Evolutionary conservation across 1,139 yeast species (phyloP).

Genomic region (Kluyveromyces sp.): DNA sequence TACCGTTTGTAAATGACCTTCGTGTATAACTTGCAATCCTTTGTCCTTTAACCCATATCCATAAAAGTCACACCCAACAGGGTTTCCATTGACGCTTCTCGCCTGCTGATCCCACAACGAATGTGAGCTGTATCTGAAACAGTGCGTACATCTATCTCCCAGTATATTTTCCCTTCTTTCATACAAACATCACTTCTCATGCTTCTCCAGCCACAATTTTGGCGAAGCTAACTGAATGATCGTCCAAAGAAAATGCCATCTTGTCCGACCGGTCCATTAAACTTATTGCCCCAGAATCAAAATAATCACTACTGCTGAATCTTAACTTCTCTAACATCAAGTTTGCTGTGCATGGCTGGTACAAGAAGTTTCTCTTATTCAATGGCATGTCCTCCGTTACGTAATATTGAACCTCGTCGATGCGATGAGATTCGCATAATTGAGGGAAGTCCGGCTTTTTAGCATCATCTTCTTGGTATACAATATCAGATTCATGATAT

Average conservation of each 20-base stretch:
- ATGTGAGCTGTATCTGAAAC: conserved; percentile 44
- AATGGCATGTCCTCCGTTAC: conserved; percentile 65
- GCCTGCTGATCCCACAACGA: conserved; percentile 70
- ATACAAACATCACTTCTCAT: conserved; percentile 69
- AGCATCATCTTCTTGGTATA: conserved; percentile 7
- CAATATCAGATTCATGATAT: conserved; percentile 24
- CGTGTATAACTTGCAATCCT: conserved; percentile 69
- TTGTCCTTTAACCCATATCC: conserved; percentile 86
- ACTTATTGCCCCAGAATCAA: conserved; percentile 54
- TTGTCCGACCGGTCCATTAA: conserved; percentile 68
- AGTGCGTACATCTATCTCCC: conserved; percentile 42
- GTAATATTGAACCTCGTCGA: conserved; percentile 10
- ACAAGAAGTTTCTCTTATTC: conserved; percentile 74
- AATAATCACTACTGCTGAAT: conserved; percentile 72
- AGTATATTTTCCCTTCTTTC: conserved; percentile 72
- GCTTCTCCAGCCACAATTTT: conserved; percentile 76
- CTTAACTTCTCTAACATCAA: conserved; percentile 51
- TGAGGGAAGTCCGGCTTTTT: conserved; percentile 16
- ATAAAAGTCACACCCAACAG: conserved; percentile 92
- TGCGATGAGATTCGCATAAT: conserved; percentile 8
- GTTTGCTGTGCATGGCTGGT: conserved; percentile 70
- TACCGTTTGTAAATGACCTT: conserved; percentile 20
- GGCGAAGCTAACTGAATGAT: conserved; percentile 30
- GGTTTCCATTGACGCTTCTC: conserved; percentile 86
- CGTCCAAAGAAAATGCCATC: conserved; percentile 40